Evolutionary conservation across 306 rosid genomes (phyloP).

Genomic region (Acacia melanoxylon): DNA sequence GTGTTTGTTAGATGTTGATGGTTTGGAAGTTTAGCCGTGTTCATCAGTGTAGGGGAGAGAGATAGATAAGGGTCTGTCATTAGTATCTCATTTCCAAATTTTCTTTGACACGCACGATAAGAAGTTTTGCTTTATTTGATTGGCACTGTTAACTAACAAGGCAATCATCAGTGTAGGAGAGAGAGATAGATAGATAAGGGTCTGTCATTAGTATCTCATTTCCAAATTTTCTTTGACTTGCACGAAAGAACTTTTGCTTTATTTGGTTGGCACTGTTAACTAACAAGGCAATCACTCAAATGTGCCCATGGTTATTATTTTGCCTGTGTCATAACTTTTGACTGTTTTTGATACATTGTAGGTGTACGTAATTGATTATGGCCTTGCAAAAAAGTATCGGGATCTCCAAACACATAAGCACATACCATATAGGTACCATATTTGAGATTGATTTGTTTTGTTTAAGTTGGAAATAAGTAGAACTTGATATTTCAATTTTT

Average conservation of each 20-base stretch:
- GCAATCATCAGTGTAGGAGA: background rate
- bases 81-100: background rate
- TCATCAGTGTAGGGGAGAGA: background rate
- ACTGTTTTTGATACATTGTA: constrained; percentile 40
- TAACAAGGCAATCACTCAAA: constrained; percentile 8
- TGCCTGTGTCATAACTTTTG: constrained; percentile 1
- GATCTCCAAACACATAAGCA: constrained; percentile 99
- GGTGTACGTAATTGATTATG: constrained; percentile 97
- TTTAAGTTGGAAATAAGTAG: constrained; percentile 17
- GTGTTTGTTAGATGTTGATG: background rate
- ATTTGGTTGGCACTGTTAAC: constrained; percentile 6
- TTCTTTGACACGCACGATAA: background rate
- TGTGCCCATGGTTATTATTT: background rate
- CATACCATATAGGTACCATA: constrained; percentile 88
- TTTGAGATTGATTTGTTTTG: constrained; percentile 21
- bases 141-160: constrained; percentile 3
- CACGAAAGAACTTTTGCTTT: constrained; percentile 27
- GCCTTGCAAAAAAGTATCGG: constrained; percentile 91
- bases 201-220: background rate
- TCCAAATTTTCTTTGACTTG: background rate
- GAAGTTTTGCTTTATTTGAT: constrained; percentile 27
- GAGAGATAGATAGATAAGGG: background rate
- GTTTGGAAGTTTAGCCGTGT: background rate
- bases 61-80: background rate
- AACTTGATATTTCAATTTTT: background rate